Base-by-base conservation (phyloP, 306 rosid genomes). In the Purshia tridentata region DNA sequence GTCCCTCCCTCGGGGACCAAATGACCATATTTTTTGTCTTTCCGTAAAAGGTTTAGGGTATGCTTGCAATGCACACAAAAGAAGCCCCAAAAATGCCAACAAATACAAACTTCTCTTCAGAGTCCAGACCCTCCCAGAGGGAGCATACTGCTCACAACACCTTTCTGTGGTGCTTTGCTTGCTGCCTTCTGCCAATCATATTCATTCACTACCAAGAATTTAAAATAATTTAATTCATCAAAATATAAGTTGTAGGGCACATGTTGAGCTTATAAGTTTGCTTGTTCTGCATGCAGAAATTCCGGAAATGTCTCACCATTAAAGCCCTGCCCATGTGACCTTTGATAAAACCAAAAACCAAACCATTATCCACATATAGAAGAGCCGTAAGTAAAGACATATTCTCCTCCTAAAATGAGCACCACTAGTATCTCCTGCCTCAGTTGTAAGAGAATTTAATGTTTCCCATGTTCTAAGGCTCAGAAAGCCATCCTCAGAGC, bases 291-390 rank as follows among this genome's bases (percentile, higher is more conserved):
- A 55, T 45, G 49, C 41, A 12, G 64, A n/a, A n/a, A n/a, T 75
- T 46, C 6, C 14, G 60, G 67, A 76, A 79, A 60, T 84, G 80
- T 86, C 80, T 70, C 74, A 15, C 57, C 77, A 49, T 65, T 73
- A 62, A 72, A 64, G 65, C 65, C 80, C 76, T 47, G 13, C 77
- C 79, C 81, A 83, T 58, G 88, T 78, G 86, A 23, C 11, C 70
- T 0, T 39, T 69, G 78, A 48, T 35, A 74, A 74, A 71, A 47
- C 76, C 63, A 65, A 49, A 69, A 66, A 73, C 72, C 50, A 66
- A 45, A 58, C 62, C 68, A 46, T 77, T 50, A 16, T 54, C 13
- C 19, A 15, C 16, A 45, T 39, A 13, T 12, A 37, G 11, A 46
- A 8, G 54, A 52, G 65, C 70, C 19, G 64, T 47, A 22, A 59